These are phyloP conservation scores for Sherardia arvensis DNA, from an alignment of 257 asterid species.

Conservation along the genomic window DNA sequence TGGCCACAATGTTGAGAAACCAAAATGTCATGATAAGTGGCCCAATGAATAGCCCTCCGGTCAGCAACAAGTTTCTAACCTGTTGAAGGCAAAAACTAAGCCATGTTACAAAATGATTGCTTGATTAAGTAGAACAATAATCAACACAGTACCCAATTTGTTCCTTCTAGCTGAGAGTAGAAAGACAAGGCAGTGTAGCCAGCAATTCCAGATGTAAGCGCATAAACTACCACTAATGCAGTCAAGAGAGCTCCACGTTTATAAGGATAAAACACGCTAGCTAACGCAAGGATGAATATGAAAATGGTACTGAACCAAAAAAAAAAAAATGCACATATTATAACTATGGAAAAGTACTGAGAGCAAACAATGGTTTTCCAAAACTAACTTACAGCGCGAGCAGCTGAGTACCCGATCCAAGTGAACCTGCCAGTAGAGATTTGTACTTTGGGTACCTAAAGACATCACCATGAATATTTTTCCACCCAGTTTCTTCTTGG, in stretches of 20 bases:
- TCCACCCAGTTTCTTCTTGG: slow-evolving; percentile 40
- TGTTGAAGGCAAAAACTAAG: slow-evolving; percentile 14
- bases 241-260: slow-evolving; percentile 38
- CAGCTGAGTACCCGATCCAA: slow-evolving; percentile 31
- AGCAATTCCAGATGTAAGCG: slow-evolving; percentile 33
- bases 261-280: slow-evolving; percentile 38
- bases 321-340: too few relatives aligned
- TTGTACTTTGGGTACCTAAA: slow-evolving; percentile 31
- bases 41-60: slow-evolving; percentile 71
- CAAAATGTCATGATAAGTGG: slow-evolving; percentile 66
- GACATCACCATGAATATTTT: slow-evolving; percentile 36
- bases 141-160: slow-evolving; percentile 27
- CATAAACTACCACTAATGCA: slow-evolving; percentile 30
- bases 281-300: slow-evolving; percentile 30
- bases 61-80: slow-evolving; percentile 66
- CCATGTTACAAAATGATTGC: too few relatives aligned
- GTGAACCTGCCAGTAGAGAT: slow-evolving; percentile 27
- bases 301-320: slow-evolving; percentile 29
- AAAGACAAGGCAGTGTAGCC: slow-evolving; percentile 32
- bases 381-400: slow-evolving; percentile 26
- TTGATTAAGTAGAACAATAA: neutral
- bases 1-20: slow-evolving; percentile 80
- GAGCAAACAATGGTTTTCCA: too few relatives aligned
- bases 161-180: slow-evolving; percentile 34
- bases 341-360: neutral